These are phyloP conservation scores for Aureobasidium sp. DNA, from an alignment of 2,329 filamentous ascomycete genomes.

Conservation along the genomic window DNA sequence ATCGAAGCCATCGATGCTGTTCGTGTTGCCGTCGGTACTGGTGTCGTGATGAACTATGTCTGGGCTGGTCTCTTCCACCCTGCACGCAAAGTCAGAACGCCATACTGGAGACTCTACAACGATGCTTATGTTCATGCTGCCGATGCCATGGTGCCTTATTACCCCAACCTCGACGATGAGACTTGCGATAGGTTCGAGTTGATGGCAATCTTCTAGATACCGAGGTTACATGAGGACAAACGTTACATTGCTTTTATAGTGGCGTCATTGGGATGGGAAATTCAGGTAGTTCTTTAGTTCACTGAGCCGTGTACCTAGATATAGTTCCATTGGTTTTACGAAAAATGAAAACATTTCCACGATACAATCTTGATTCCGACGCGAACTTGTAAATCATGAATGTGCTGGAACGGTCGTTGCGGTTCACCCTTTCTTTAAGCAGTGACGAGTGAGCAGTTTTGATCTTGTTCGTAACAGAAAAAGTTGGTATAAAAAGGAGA, in stretches of 20 bases:
- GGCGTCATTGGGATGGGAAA: not conserved
- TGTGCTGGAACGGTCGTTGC: no score
- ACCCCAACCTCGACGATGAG: conserved; percentile 78
- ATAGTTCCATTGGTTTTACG: not conserved
- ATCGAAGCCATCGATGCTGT: conserved; percentile 97
- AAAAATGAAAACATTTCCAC: not conserved
- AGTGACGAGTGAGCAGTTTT: no score
- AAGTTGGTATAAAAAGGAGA: not conserved
- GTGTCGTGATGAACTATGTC: conserved; percentile 93
- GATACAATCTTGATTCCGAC: not conserved
- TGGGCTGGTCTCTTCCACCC: conserved; percentile 98
- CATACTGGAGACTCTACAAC: conserved; percentile 96
- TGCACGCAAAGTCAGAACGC: conserved; percentile 84
- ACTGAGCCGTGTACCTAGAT: not conserved
- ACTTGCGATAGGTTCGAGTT: conserved; percentile 72
- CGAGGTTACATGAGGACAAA: not conserved
- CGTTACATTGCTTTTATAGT: not conserved
- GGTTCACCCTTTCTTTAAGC: no score
- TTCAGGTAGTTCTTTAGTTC: not conserved
- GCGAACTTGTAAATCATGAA: no score
- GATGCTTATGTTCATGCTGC: conserved; percentile 91
- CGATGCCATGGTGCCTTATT: conserved; percentile 94
- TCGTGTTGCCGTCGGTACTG: conserved; percentile 84
- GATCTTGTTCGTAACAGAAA: not conserved
- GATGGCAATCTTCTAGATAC: conserved; percentile 21